Percentiles rank a stretch among this genome's conserved stretches.
Evolutionary conservation across 139 green algal genomes (phyloP).

Genomic region (Coelastrella sp.): DNA sequence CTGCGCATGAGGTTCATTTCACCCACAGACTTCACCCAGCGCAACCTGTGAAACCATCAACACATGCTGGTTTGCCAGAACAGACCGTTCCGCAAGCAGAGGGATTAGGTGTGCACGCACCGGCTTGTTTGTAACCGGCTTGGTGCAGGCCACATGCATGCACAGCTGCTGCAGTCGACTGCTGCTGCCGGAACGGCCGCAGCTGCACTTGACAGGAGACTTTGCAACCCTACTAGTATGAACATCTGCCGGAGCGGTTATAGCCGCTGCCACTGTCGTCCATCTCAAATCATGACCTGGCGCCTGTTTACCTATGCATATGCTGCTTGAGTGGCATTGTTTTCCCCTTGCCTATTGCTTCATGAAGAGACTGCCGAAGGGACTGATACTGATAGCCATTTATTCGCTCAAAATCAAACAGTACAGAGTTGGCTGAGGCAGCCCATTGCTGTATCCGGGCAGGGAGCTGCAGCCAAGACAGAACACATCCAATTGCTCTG

Average conservation of each 20-base stretch:
- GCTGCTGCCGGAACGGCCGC: background rate
- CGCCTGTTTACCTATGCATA: constrained; percentile 52
- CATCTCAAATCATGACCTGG: background rate
- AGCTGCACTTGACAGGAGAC: too few species aligned
- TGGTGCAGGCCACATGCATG: background rate
- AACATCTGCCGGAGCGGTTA: too few species aligned
- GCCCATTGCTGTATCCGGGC: constrained; percentile 11
- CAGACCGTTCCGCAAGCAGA: too few species aligned
- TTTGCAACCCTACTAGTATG: too few species aligned
- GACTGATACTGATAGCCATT: constrained; percentile 20
- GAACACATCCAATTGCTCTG: background rate
- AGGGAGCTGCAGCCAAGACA: constrained; percentile 20
- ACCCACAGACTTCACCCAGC: constrained; percentile 79
- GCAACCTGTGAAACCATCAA: constrained; percentile 28
- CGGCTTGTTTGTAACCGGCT: too few species aligned
- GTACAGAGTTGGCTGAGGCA: background rate
- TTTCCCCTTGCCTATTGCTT: constrained; percentile 34
- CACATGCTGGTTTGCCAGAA: too few species aligned
- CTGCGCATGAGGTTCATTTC: constrained; percentile 78
- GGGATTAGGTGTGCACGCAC: too few species aligned
- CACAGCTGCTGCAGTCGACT: background rate
- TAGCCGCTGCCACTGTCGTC: too few species aligned
- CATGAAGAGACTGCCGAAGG: constrained; percentile 27
- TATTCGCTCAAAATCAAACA: constrained; percentile 52
- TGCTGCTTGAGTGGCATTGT: constrained; percentile 65